These are phyloP conservation scores for Lactifluus hygrophoroides DNA, from an alignment of 768 basidiomycete genomes.

Conservation along the genomic window DNA sequence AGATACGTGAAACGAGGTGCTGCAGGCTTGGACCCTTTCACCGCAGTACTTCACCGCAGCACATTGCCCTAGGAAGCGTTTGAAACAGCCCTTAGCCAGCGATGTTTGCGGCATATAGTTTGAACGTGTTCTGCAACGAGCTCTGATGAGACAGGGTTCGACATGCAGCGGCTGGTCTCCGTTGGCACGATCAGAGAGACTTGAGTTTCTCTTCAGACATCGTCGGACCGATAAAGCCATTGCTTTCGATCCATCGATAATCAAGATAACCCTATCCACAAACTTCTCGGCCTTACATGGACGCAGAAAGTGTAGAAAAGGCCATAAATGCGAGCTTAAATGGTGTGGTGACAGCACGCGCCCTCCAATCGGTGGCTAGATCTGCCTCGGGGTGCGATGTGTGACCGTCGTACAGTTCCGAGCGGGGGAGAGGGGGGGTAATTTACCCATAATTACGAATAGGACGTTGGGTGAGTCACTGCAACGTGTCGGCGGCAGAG, in stretches of 20 bases:
- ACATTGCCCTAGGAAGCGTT: no score
- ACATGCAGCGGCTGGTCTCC: no score
- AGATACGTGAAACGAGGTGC: no score
- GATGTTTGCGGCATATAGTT: neutral
- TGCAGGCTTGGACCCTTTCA: no score
- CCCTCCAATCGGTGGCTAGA: neutral
- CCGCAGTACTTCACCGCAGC: no score
- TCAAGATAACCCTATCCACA: constrained; percentile 9
- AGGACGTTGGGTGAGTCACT: constrained; percentile 5
- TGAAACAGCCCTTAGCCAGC: neutral
- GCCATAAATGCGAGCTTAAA: neutral
- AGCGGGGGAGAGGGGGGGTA: neutral
- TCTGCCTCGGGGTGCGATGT: neutral
- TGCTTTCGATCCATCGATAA: constrained; percentile 11
- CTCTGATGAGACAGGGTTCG: neutral
- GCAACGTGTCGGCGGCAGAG: constrained; percentile 7
- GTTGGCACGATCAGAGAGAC: neutral
- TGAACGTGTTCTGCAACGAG: neutral
- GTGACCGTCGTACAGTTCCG: neutral
- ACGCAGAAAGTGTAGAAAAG: neutral
- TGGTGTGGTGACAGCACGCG: neutral
- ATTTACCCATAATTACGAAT: neutral
- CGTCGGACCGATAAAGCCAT: constrained; percentile 5
- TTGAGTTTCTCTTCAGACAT: neutral
- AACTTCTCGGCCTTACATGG: neutral